A percentile compares a stretch with the other conserved stretches of the same genome.
Conservation (phyloP, 75 land plant species). For the Pseudotsuga menziesii region DNA sequence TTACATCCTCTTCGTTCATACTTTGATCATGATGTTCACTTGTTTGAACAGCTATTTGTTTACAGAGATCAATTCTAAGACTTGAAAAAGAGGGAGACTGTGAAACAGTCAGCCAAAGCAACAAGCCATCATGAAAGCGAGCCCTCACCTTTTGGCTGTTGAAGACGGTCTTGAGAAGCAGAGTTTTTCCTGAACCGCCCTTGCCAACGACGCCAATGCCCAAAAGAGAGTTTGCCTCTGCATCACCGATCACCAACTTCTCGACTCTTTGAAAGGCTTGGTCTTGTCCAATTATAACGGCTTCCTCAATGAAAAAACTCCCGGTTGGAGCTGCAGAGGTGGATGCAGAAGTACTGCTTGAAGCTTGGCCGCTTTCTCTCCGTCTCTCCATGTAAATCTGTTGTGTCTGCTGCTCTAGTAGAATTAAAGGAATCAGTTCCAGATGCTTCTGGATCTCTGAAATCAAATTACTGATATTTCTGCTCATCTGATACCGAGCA, state of each 20-base stretch:
- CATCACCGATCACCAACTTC: neutral
- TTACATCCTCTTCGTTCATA: too few relatives aligned
- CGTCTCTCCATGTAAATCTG: neutral
- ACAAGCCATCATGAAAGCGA: neutral
- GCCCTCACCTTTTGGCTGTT: neutral
- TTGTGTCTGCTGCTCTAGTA: neutral
- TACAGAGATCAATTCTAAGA: neutral
- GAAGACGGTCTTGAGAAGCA: neutral
- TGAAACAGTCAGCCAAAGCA: neutral
- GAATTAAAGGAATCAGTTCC: neutral
- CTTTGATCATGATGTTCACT: too few relatives aligned
- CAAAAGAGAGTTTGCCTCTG: neutral
- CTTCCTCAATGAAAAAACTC: neutral
- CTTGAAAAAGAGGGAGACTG: neutral
- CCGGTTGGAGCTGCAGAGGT: neutral
- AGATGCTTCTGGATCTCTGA: neutral
- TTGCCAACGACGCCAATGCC: neutral
- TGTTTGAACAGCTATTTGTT: neutral
- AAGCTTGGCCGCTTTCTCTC: neutral
- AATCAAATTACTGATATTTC: neutral
- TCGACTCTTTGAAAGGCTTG: neutral
- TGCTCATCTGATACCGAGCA: neutral
- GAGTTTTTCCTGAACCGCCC: neutral
- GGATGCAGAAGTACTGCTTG: neutral
- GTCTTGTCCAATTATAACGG: neutral